A percentile compares a stretch with the other conserved stretches of the same genome.
phyloP scores from a whole-genome alignment of 495 filamentous ascomycete species.

The Aspergillus saccharolyticus region DNA sequence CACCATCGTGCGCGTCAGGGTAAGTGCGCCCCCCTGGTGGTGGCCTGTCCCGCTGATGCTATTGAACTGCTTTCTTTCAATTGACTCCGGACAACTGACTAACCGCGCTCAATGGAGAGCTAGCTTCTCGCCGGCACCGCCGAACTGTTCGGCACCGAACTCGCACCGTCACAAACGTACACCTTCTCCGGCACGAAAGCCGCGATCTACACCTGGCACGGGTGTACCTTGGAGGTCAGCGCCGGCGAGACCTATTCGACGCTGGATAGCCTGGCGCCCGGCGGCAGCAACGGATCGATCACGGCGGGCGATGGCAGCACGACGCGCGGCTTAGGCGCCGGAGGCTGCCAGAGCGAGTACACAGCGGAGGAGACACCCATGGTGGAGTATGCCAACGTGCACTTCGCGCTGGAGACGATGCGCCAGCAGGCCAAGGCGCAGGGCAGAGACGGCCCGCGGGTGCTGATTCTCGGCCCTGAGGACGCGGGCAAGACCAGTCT shows the following conservation, averaged over 20 bases:
- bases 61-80: neutral
- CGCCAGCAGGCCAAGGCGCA: slow-evolving; percentile 48
- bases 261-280: slow-evolving; percentile 32
- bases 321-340: slow-evolving; percentile 33
- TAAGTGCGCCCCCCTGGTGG: slow-evolving; percentile 24
- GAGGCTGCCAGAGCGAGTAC: slow-evolving; percentile 64
- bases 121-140: slow-evolving; percentile 76
- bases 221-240: slow-evolving; percentile 74
- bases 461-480: slow-evolving; percentile 77
- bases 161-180: slow-evolving; percentile 75
- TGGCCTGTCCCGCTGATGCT: neutral
- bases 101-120: slow-evolving; percentile 12
- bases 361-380: slow-evolving; percentile 81
- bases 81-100: neutral
- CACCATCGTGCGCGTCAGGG: slow-evolving; percentile 57
- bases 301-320: slow-evolving; percentile 4
- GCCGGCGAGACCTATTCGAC: slow-evolving; percentile 43
- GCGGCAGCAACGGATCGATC: slow-evolving; percentile 8
- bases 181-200: slow-evolving; percentile 78
- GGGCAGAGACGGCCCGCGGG: slow-evolving; percentile 65
- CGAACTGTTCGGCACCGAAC: slow-evolving; percentile 93
- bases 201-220: slow-evolving; percentile 87
- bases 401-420: slow-evolving; percentile 72
- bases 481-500: slow-evolving; percentile 83
- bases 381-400: slow-evolving; percentile 75